Conservation (phyloP, 768 basidiomycete genomes). For the Boletus sensibilis region DNA sequence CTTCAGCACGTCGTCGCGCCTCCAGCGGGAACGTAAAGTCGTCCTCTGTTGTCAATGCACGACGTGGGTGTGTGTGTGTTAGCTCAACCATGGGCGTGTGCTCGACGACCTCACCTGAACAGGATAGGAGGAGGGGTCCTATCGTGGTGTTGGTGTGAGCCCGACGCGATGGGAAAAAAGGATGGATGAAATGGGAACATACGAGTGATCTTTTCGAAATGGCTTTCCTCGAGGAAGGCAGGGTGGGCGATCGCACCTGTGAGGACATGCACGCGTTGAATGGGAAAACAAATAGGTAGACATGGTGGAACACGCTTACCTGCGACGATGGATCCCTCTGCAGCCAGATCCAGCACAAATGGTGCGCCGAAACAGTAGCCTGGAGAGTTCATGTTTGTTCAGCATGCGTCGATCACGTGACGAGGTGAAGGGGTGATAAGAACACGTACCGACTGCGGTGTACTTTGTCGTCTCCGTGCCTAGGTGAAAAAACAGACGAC, state of each 20-base stretch:
- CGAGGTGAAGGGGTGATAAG: neutral
- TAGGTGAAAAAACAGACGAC: neutral
- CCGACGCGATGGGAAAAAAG: no score
- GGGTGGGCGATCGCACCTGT: conserved; percentile 54
- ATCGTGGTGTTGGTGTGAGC: neutral
- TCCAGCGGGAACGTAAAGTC: conserved; percentile 50
- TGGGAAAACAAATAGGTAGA: neutral
- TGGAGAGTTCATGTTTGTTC: conserved; percentile 10
- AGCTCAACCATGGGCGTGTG: neutral
- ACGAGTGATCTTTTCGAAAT: conserved; percentile 50
- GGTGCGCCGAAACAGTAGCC: conserved; percentile 60
- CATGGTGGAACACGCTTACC: conserved; percentile 29
- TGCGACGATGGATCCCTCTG: conserved; percentile 43
- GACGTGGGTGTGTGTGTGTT: neutral
- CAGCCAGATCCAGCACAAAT: conserved; percentile 44
- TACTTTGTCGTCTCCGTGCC: conserved; percentile 38
- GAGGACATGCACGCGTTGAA: neutral
- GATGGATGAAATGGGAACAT: conserved; percentile 11
- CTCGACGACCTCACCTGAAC: conserved; percentile 15
- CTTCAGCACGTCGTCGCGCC: conserved; percentile 52
- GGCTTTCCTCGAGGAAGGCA: conserved; percentile 47
- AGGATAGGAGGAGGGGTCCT: conserved; percentile 24
- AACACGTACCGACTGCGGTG: conserved; percentile 40
- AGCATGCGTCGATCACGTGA: neutral
- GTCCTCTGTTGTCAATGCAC: conserved; percentile 36